Conservation (phyloP, 768 basidiomycete species). For the Boletus rufocinnamomeus region DNA sequence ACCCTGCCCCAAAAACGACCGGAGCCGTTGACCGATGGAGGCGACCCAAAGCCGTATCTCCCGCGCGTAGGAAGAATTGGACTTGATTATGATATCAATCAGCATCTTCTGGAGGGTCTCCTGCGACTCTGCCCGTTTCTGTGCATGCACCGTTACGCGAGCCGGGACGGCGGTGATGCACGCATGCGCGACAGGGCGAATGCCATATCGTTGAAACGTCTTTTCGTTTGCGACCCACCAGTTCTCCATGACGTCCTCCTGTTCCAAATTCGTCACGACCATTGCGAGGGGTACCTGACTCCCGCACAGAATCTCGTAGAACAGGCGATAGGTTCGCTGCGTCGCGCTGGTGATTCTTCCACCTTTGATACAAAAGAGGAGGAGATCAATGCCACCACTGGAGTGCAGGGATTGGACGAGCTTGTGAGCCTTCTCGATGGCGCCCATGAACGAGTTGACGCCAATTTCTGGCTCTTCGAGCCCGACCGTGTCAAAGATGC, state of each 20-base stretch:
- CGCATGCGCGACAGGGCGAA: constrained; percentile 5
- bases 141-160: neutral
- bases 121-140: constrained; percentile 9
- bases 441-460: too few relatives aligned
- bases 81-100: neutral
- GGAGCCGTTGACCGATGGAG: too few relatives aligned
- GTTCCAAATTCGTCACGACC: constrained; percentile 14
- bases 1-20: neutral
- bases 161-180: constrained; percentile 13
- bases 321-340: too few relatives aligned
- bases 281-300: constrained; percentile 14
- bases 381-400: constrained; percentile 16
- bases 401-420: neutral
- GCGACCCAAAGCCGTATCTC: too few relatives aligned
- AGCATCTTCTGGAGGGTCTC: neutral
- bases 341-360: constrained; percentile 8
- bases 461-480: constrained; percentile 15
- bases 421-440: too few relatives aligned
- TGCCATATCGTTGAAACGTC: neutral
- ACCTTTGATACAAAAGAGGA: constrained; percentile 16
- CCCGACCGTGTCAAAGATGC: constrained; percentile 13
- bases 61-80: neutral
- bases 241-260: constrained; percentile 6
- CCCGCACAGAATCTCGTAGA: too few relatives aligned
- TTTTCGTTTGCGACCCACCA: constrained; percentile 17